phyloP scores from a whole-genome alignment of 108 stramenopile genomes.

The Cyclostephanos tholiformis region DNA sequence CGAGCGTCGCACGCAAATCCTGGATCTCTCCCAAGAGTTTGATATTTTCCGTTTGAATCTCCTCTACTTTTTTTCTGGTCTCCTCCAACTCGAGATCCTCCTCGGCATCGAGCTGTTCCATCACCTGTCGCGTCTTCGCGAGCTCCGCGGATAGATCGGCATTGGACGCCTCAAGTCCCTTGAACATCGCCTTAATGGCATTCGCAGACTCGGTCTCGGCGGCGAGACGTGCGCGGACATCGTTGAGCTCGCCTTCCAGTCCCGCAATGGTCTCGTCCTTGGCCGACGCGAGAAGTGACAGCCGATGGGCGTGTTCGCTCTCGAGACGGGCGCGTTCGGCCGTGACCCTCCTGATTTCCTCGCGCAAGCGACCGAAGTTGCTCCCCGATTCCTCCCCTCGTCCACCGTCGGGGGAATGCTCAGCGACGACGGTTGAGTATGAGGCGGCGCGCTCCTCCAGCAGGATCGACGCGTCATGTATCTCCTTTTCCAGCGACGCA shows the following conservation, averaged over 20 bases:
- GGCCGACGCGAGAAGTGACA: conserved; percentile 15
- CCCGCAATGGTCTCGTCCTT: conserved; percentile 51
- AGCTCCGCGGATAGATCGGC: conserved; percentile 26
- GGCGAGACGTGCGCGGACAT: conserved; percentile 26
- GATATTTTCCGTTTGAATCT: conserved; percentile 18
- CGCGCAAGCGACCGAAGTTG: conserved; percentile 38
- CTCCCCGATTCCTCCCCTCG: conserved; percentile 11
- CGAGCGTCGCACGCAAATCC: not conserved
- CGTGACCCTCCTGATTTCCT: conserved; percentile 48
- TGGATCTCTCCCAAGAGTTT: conserved; percentile 33
- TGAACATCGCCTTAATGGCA: conserved; percentile 20
- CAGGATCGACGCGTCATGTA: conserved; percentile 31
- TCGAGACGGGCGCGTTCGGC: conserved; percentile 39
- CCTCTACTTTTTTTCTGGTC: conserved; percentile 28
- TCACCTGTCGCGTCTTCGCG: conserved; percentile 16
- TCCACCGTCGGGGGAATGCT: conserved; percentile 8
- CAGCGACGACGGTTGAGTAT: not conserved
- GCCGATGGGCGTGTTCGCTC: conserved; percentile 21
- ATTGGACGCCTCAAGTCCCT: conserved; percentile 48
- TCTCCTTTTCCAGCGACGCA: conserved; percentile 38
- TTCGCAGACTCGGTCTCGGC: conserved; percentile 24
- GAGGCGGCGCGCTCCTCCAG: conserved; percentile 9
- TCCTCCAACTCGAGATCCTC: conserved; percentile 29
- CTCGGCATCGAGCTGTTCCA: conserved; percentile 33
- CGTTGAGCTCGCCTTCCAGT: conserved; percentile 55